Evolutionary conservation across 2,329 filamentous ascomycete genomes (phyloP).

Genomic region (Microcera coccophila): DNA sequence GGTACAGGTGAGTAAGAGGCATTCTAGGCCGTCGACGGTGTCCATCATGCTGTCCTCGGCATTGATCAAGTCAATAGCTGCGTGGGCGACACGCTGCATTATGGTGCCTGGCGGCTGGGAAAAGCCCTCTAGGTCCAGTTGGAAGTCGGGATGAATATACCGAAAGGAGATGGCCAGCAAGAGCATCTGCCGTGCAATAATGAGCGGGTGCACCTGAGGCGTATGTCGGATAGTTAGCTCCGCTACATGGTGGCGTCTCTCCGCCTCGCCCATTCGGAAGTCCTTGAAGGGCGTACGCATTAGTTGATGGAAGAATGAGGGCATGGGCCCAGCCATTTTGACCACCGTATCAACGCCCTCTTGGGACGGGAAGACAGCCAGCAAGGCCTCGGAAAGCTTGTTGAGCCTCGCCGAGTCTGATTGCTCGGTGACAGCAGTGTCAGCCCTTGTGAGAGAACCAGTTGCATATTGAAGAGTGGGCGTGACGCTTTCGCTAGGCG

Average conservation of each 20-base stretch:
- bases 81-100: not conserved
- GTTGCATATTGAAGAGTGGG: no score
- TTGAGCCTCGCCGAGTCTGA: not conserved
- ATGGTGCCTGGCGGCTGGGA: not conserved
- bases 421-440: not conserved
- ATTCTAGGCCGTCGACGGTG: conserved; percentile 46
- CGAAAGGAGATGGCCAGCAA: not conserved
- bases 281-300: not conserved
- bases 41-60: not conserved
- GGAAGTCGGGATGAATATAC: not conserved
- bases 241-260: not conserved
- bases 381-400: not conserved
- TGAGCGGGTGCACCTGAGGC: not conserved
- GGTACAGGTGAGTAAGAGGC: conserved; percentile 42
- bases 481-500: not conserved
- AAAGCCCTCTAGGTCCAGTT: not conserved
- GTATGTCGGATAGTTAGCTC: not conserved
- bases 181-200: not conserved
- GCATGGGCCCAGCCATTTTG: not conserved
- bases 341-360: not conserved
- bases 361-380: not conserved
- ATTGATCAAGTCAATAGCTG: not conserved
- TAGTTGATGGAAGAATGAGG: not conserved
- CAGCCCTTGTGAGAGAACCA: no score
- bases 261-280: not conserved